Base-by-base conservation (phyloP, 768 basidiomycete genomes). In the Russula lepida region DNA sequence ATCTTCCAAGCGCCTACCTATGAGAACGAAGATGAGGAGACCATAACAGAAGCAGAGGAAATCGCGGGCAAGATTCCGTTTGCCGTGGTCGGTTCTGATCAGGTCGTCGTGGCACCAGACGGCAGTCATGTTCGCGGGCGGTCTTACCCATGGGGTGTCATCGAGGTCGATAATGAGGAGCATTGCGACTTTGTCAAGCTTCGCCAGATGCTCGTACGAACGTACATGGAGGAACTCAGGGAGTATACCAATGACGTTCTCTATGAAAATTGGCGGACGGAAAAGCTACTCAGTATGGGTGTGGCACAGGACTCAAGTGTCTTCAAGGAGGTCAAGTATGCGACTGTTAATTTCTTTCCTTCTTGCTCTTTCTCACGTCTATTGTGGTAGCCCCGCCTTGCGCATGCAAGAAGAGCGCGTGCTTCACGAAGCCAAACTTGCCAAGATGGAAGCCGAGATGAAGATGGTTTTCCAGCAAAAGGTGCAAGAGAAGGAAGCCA, bases 381-480 rank as follows among this genome's bases (percentile, higher is more conserved):
- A 2, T 47, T 35, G 50, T 56, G 60, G 2, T 68, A 98, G 95
- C 76, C 97, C 97, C 64, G 95, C 95, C 52, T 91, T 89, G 61
- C 89, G 93, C 75, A 83, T 92, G 77, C 93, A 95, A 66, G 97
- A 99, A 72, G 97, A 99, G 72, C 90, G 97, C 59, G 80, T 92
- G 55, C 74, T 98, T 71, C 95, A 99, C 76, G 95, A 99, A 76
- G 89, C 91, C 67, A 98, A 98, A 74, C 84, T 99, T 57, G 84
- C 92, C 58, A 99, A 99, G 85, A 98, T 98, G 88, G 97, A 99
- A 78, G 90, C 94, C 58, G 97, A 98, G 81, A 99, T 99, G 97
- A 98, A 98, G 85, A 93, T 95, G 92, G 97, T 99, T 69, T 99
- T 99, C 93, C 94, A 95, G 73, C 97, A 98, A 76, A 99, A 99